phyloP scores from a whole-genome alignment of 225 moss, liverwort and hornwort genomes.

The Pseudoscleropodium purum region DNA sequence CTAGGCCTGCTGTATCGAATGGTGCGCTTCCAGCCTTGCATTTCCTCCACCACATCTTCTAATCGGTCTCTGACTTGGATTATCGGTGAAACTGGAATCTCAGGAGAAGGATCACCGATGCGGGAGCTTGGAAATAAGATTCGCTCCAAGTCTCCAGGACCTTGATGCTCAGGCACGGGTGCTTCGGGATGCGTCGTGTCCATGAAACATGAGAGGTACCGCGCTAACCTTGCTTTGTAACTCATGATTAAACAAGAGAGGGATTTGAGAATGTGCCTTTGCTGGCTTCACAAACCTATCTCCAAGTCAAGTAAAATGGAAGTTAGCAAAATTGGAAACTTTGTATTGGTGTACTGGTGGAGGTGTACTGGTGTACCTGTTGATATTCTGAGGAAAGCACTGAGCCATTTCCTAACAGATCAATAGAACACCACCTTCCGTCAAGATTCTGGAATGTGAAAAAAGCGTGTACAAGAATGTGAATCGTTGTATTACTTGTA shows the following conservation, averaged over 20 bases:
- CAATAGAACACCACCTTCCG: neutral
- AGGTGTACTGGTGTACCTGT: neutral
- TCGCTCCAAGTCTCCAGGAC: neutral
- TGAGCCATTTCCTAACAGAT: neutral
- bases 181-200: neutral
- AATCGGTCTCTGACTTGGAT: neutral
- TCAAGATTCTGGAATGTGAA: neutral
- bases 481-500: neutral
- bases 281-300: neutral
- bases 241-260: neutral
- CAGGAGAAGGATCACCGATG: neutral
- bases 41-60: neutral
- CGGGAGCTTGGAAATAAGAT: neutral
- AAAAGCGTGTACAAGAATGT: neutral
- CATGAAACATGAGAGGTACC: neutral
- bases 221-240: neutral
- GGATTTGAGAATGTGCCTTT: neutral
- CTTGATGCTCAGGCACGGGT: neutral
- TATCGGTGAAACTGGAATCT: neutral
- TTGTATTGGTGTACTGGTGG: neutral
- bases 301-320: neutral
- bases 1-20: neutral
- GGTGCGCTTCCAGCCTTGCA: neutral
- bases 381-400: neutral
- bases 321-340: neutral